These are phyloP conservation scores for Middelhovenomyces tepae DNA, from an alignment of 805 yeast genomes.

Conservation along the genomic window DNA sequence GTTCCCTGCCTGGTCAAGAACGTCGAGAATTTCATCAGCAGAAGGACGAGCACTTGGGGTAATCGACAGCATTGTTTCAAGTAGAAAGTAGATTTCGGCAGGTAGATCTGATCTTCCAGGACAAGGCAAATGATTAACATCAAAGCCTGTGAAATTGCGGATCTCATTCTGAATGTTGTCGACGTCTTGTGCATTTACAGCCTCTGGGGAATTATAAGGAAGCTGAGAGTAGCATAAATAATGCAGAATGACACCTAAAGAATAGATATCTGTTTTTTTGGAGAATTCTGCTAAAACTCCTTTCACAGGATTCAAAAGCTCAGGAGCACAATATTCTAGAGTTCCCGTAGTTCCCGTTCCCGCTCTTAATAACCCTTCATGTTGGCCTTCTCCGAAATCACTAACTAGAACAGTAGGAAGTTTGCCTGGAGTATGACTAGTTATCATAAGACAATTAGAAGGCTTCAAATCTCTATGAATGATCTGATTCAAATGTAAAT, in stretches of 20 bases:
- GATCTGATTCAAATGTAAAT: constrained; percentile 64
- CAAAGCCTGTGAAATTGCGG: constrained; percentile 24
- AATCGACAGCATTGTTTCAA: constrained; percentile 32
- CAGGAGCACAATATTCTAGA: constrained; percentile 82
- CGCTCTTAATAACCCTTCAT: constrained; percentile 53
- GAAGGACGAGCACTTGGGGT: constrained; percentile 35
- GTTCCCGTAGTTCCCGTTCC: constrained; percentile 87
- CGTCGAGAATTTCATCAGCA: constrained; percentile 32
- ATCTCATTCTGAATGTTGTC: constrained; percentile 31
- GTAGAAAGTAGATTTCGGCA: constrained; percentile 27
- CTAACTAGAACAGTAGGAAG: constrained; percentile 72
- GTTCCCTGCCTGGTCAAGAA: too few species aligned
- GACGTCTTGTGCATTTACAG: constrained; percentile 22
- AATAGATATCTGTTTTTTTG: constrained; percentile 68
- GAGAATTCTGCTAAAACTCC: constrained; percentile 48
- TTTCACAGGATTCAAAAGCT: constrained; percentile 38
- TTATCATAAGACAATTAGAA: constrained; percentile 62
- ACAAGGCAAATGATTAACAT: constrained; percentile 16
- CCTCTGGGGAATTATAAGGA: constrained; percentile 41
- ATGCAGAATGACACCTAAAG: constrained; percentile 75
- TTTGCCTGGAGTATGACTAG: constrained; percentile 10
- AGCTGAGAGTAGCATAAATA: constrained; percentile 61
- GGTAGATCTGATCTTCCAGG: constrained; percentile 23
- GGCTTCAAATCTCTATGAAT: constrained; percentile 89
- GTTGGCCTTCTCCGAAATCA: constrained; percentile 84